Conservation (phyloP, 306 rosid genomes). For the Oxytropis ochrocephala region DNA sequence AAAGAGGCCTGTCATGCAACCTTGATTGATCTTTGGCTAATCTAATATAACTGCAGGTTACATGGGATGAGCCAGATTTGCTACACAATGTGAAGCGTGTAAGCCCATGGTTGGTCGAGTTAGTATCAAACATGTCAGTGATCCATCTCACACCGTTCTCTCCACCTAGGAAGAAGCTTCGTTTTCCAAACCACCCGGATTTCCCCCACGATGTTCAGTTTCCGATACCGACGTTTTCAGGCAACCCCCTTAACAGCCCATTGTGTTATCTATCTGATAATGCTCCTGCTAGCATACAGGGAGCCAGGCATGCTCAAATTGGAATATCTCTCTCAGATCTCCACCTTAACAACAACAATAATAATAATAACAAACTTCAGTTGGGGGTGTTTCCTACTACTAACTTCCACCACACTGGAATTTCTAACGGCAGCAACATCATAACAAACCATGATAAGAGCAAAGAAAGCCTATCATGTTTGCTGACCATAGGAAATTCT, state of each 20-base stretch:
- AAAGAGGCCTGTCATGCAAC: neutral
- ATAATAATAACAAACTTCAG: slow-evolving; percentile 42
- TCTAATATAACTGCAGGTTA: slow-evolving; percentile 44
- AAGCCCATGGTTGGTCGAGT: slow-evolving; percentile 91
- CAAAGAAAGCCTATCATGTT: slow-evolving; percentile 54
- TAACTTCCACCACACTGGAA: slow-evolving; percentile 38
- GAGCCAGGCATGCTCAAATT: slow-evolving; percentile 99
- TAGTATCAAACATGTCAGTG: slow-evolving; percentile 67
- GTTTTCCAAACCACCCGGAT: slow-evolving; percentile 60
- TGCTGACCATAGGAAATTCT: slow-evolving; percentile 67
- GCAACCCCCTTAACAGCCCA: slow-evolving; percentile 71
- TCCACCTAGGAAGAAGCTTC: slow-evolving; percentile 80
- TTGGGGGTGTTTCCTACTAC: slow-evolving; percentile 65
- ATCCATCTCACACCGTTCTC: slow-evolving; percentile 63
- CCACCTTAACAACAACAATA: slow-evolving; percentile 47
- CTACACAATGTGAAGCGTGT: slow-evolving; percentile 96
- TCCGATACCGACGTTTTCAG: slow-evolving; percentile 53
- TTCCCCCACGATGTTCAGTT: slow-evolving; percentile 57
- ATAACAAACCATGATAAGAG: slow-evolving; percentile 32
- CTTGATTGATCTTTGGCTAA: slow-evolving; percentile 3
- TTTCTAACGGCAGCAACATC: slow-evolving; percentile 33
- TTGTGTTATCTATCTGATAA: slow-evolving; percentile 71
- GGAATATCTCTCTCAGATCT: slow-evolving; percentile 80
- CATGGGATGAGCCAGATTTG: slow-evolving; percentile 99
- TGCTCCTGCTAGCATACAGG: slow-evolving; percentile 99